Base-by-base conservation (phyloP, 2,329 filamentous ascomycete species). In the Neofusicoccum parvum region DNA sequence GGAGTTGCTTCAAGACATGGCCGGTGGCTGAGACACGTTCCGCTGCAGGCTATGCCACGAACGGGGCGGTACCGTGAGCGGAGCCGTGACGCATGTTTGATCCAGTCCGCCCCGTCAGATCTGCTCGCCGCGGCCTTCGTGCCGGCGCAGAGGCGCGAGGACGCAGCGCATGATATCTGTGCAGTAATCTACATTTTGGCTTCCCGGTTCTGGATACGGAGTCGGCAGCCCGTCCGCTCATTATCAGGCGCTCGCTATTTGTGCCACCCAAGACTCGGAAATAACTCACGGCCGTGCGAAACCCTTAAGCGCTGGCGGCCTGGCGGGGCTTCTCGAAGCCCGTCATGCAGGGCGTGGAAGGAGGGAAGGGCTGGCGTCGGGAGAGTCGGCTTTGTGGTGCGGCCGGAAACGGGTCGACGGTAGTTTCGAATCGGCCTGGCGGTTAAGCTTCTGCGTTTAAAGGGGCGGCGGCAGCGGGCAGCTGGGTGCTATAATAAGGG, bases 21-120 rank as follows among this genome's bases (percentile, higher is more conserved):
- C 41, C 56, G 56, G 32, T 23, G 56, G 56, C 56, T 60, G 62
- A 64, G 62, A 64, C 62, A 64, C 51, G 62, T 23, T 64, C 49
- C 62, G 62, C 62, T 49, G 50, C 62, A 64, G 27, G 43, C 56
- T 48, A 48, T 36, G 56, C 56, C 43, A 23, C 23, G 43, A 60
- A 60, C 41, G 56, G 56, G 56, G 6, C 56, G 10, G 6, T 27
- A 37, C 27, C 48, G 56, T 32, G 56, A 48, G 50, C 62, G 62
- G 51, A 64, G 62, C 50, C 17, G 39, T 64, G 62, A 64, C 50
- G 62, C 62, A 56, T 41, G 34, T 48, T 53, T 39, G 62, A 48
- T 48, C 62, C 62, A 64, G 50, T 41, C 39, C 39, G 50, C 49
- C 41, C 32, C 17, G 43, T 7, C 41, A 15, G 23, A 32, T 48